Conservation (phyloP, 2,329 filamentous ascomycete species). For the Calonectria multiphialidica region DNA sequence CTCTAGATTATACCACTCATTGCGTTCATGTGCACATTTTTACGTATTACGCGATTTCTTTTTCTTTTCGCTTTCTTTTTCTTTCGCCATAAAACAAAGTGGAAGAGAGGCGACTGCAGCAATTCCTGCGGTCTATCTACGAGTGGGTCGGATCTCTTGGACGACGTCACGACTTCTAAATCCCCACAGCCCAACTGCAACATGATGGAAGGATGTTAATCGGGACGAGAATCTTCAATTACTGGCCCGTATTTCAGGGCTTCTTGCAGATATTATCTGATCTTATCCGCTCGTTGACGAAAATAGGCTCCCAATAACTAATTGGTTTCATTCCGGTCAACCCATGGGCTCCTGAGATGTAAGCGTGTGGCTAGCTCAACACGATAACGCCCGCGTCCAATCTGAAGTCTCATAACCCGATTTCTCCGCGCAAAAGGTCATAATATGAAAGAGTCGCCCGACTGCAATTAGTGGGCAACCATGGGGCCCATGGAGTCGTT, state of each 20-base stretch:
- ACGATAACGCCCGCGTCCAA: not conserved
- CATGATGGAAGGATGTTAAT: not conserved
- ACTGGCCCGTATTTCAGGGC: slow-evolving; percentile 36
- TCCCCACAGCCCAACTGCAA: not conserved
- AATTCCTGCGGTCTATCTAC: no score
- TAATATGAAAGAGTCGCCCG: slow-evolving; percentile 13
- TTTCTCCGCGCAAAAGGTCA: not conserved
- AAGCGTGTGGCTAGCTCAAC: slow-evolving; percentile 5
- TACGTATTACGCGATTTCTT: no score
- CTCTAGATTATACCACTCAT: no score
- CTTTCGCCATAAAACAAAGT: no score
- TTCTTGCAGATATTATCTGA: slow-evolving; percentile 11
- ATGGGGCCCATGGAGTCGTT: slow-evolving; percentile 65
- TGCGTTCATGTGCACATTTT: no score
- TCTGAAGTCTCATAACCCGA: slow-evolving; percentile 4
- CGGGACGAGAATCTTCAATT: slow-evolving; percentile 26
- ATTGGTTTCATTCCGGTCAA: slow-evolving; percentile 23
- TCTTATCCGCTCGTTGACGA: slow-evolving; percentile 18
- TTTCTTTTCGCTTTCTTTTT: no score
- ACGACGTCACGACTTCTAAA: not conserved
- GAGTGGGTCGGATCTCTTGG: not conserved
- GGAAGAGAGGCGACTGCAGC: not conserved
- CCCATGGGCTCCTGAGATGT: slow-evolving; percentile 22
- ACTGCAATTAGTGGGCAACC: slow-evolving; percentile 52
- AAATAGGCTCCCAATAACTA: slow-evolving; percentile 3